Base-by-base conservation (phyloP, 805 yeast genomes). In the Sporopachydermia lactativora region DNA sequence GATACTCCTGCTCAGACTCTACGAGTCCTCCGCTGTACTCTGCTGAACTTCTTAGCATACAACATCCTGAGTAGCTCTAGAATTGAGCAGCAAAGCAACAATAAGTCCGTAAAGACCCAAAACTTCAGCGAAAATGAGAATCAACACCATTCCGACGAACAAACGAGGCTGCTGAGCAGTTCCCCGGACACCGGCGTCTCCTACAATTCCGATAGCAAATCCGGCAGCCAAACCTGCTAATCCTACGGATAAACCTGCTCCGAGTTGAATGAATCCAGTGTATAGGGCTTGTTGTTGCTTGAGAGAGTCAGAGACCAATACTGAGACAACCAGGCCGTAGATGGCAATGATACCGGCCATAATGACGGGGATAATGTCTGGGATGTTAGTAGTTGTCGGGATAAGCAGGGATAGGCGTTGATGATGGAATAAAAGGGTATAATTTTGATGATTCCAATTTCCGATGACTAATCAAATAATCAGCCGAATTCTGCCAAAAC, bases 281-380 rank as follows among this genome's bases (percentile, higher is more conserved):
- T 83, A 89, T 50, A 89, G 70, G 43, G 97, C 94, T 67, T 88
- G 95, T 54, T 75, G 71, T 66, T 88, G 96, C 57, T 76, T 77
- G 56, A 89, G 74, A 40, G 89, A 77, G 55, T 83, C 92, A 42
- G 96, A 81, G 48, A 89, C 89, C 60, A 89, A 75, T 49, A 89
- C 98, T 17, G 96, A 82, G 45, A 89, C 96, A 48, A 89, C 97
- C 59, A 89, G 70, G 44, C 98, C 98, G 63, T 89, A 89, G 68
- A 89, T 88, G 68, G 97, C 96, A 68, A 89, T 86, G 60, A 89
- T 89, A 89, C 98, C 98, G 49, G 97, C 96, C 96, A 89, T 89
- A 68, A 89, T 77, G 53, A 92, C 96, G 49, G 98, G 98, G 47
- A 89, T 95, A 55, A 88, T 80, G 68, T 83, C 43, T 47, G 17